Conservation (phyloP, 768 basidiomycete genomes). For the Xerocomellus intermedius region DNA sequence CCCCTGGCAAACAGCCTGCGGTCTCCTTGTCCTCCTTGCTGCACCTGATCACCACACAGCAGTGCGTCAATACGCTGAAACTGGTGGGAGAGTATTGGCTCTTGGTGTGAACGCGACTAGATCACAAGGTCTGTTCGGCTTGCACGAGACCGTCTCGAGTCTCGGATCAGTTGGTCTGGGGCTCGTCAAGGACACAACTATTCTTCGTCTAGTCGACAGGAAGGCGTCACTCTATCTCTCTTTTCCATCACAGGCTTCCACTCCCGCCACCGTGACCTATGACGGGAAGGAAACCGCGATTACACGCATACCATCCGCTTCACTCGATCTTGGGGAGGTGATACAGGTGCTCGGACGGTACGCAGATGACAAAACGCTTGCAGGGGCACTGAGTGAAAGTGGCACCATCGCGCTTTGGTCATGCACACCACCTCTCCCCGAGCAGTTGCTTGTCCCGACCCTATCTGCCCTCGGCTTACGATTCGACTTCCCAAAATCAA, state of each 20-base stretch:
- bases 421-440: conserved; percentile 25
- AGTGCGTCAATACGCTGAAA: conserved; percentile 59
- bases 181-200: conserved; percentile 28
- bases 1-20: conserved; percentile 78
- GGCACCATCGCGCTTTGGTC: conserved; percentile 31
- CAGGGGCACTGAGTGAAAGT: conserved; percentile 26
- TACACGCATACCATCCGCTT: conserved; percentile 14
- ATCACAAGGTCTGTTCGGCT: conserved; percentile 37
- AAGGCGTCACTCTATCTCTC: conserved; percentile 24
- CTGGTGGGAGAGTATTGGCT: conserved; percentile 71
- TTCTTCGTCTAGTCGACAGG: conserved; percentile 28
- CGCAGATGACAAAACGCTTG: conserved; percentile 12
- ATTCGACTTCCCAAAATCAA: neutral
- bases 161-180: conserved; percentile 38
- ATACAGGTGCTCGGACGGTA: conserved; percentile 20
- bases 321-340: conserved; percentile 18
- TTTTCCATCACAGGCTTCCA: conserved; percentile 21
- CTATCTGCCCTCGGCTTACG: conserved; percentile 29
- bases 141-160: conserved; percentile 37
- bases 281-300: conserved; percentile 1
- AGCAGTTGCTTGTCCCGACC: conserved; percentile 21
- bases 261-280: conserved; percentile 8
- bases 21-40: conserved; percentile 79
- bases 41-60: conserved; percentile 39
- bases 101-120: conserved; percentile 62